phyloP scores from a whole-genome alignment of 768 basidiomycete genomes.

The Kwoniella europaea region DNA sequence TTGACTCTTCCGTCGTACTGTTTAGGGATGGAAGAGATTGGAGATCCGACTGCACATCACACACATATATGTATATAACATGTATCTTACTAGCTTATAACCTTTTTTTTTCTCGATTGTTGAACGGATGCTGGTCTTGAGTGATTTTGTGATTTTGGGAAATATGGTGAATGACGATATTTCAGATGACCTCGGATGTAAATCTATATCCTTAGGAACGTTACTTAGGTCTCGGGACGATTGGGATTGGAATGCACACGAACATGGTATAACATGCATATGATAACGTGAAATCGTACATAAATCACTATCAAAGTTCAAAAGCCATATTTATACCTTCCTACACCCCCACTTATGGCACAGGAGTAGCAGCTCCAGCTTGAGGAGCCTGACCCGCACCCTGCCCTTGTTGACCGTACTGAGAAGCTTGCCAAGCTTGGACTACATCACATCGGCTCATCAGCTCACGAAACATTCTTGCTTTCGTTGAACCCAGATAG shows the following conservation, averaged over 20 bases:
- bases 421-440: slow-evolving; percentile 55
- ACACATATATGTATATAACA: slow-evolving; percentile 1
- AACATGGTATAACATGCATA: slow-evolving; percentile 10
- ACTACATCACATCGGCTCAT: slow-evolving; percentile 29
- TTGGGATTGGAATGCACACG: not conserved
- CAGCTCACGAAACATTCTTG: not conserved
- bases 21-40: not conserved
- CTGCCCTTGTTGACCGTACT: slow-evolving; percentile 47
- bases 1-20: not conserved
- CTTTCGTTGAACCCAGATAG: too few relatives aligned
- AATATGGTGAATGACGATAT: not conserved
- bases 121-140: not conserved
- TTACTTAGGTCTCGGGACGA: not conserved
- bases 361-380: slow-evolving; percentile 23
- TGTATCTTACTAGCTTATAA: not conserved
- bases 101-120: not conserved
- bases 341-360: not conserved
- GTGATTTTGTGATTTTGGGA: not conserved
- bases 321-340: not conserved
- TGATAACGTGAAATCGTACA: not conserved
- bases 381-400: slow-evolving; percentile 29
- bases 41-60: slow-evolving; percentile 3
- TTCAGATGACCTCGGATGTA: not conserved
- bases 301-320: too few relatives aligned
- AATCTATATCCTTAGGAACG: not conserved